Percentiles rank a stretch among this genome's conserved stretches.
phyloP scores from a whole-genome alignment of 1,284 basidiomycete species.

The Leccinum proliferum region DNA sequence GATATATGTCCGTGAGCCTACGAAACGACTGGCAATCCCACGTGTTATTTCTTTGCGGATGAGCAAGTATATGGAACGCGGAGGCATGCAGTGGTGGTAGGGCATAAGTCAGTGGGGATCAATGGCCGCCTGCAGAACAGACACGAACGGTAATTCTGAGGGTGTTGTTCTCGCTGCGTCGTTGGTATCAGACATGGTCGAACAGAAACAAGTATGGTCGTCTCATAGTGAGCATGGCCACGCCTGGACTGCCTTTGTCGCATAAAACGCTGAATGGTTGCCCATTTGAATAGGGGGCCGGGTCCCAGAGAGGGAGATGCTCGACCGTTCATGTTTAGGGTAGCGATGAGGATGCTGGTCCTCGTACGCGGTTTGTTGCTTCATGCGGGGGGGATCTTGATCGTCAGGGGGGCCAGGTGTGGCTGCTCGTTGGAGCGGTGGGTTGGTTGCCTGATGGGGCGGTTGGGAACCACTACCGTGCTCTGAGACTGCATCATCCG shows the following conservation, averaged over 20 bases:
- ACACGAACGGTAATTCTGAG: conserved; percentile 24
- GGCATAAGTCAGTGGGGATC: no score
- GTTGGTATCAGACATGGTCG: conserved; percentile 23
- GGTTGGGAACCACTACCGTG: neutral
- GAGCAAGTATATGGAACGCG: no score
- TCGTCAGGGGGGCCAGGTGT: neutral
- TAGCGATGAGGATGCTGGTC: neutral
- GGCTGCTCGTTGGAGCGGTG: neutral
- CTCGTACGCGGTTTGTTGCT: neutral
- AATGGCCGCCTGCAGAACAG: neutral
- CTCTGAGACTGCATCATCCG: neutral
- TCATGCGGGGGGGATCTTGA: neutral
- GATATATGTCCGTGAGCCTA: no score
- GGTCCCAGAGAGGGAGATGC: neutral
- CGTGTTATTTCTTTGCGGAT: no score
- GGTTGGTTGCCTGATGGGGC: neutral
- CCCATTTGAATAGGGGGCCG: neutral
- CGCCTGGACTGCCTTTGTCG: neutral
- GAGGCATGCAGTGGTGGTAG: no score
- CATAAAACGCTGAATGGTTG: neutral
- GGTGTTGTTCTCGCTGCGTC: conserved; percentile 9
- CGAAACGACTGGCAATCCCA: no score
- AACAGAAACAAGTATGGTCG: conserved; percentile 3
- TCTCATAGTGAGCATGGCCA: conserved; percentile 11
- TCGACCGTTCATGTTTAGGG: neutral